A percentile compares a stretch with the other conserved stretches of the same genome.
These are phyloP conservation scores for Colletotrichum falcatum DNA, from an alignment of 2,329 filamentous ascomycete genomes.

Conservation along the genomic window DNA sequence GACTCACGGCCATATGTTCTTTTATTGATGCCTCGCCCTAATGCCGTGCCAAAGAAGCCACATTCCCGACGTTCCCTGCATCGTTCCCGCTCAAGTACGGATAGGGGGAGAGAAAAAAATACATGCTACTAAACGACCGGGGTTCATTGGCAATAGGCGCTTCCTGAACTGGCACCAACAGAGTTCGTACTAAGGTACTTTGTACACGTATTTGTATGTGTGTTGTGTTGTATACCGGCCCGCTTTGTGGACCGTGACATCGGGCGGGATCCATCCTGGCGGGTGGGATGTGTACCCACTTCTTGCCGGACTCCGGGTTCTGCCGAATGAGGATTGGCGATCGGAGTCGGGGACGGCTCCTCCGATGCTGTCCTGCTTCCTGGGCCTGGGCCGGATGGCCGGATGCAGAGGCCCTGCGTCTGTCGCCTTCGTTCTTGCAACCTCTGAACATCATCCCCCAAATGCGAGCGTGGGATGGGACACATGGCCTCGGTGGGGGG, in stretches of 20 bases:
- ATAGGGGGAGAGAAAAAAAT: too few relatives aligned
- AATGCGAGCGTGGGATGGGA: neutral
- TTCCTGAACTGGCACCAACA: conserved; percentile 7
- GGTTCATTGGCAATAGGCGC: neutral
- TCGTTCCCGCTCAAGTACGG: too few relatives aligned
- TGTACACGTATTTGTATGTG: neutral
- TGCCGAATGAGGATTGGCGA: too few relatives aligned
- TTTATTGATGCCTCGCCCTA: neutral
- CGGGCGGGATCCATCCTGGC: conserved; percentile 14
- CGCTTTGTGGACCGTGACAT: neutral
- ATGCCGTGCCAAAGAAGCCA: too few relatives aligned
- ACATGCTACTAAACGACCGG: too few relatives aligned
- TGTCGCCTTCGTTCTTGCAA: neutral
- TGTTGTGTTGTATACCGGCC: neutral
- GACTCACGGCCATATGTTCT: neutral
- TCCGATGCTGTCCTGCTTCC: too few relatives aligned
- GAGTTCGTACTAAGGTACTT: too few relatives aligned
- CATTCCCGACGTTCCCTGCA: neutral
- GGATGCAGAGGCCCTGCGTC: neutral
- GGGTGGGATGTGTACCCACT: conserved; percentile 6
- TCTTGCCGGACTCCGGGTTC: neutral
- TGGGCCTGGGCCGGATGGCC: neutral
- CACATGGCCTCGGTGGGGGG: neutral
- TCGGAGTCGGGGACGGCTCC: too few relatives aligned
- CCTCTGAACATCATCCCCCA: neutral